These are phyloP conservation scores for Chrysoporthe puriensis DNA, from an alignment of 2,329 filamentous ascomycete genomes.

Conservation along the genomic window DNA sequence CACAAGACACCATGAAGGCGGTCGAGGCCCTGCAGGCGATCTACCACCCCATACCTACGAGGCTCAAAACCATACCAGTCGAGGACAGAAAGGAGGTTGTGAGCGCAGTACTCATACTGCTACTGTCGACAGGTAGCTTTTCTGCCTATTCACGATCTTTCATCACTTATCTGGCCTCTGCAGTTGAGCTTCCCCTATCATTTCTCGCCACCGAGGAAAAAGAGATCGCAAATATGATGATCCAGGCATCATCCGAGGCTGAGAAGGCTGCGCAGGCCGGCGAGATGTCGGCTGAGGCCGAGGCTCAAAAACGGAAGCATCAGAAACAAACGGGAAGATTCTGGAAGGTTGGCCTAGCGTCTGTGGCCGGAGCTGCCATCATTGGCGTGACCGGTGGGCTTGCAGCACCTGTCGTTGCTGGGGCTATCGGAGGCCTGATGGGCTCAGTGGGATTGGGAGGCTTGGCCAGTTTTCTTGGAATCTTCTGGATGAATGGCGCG, in stretches of 20 bases:
- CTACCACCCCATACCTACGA: constrained; percentile 57
- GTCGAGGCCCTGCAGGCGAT: constrained; percentile 51
- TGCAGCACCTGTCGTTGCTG: constrained; percentile 86
- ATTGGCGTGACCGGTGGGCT: constrained; percentile 92
- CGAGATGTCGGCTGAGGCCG: constrained; percentile 72
- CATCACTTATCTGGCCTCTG: constrained; percentile 68
- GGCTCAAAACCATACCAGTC: constrained; percentile 59
- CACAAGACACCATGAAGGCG: constrained; percentile 41
- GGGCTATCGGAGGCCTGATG: constrained; percentile 82
- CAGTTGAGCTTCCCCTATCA: constrained; percentile 64
- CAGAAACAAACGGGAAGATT: constrained; percentile 71
- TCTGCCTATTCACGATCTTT: constrained; percentile 73
- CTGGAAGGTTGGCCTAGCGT: constrained; percentile 91
- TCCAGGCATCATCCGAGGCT: constrained; percentile 58
- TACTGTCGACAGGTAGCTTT: constrained; percentile 75
- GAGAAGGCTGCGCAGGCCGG: constrained; percentile 58
- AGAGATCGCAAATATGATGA: constrained; percentile 74
- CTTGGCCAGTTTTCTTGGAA: constrained; percentile 82
- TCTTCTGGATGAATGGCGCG: constrained; percentile 83
- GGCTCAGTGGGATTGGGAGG: constrained; percentile 83
- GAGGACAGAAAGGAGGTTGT: constrained; percentile 66
- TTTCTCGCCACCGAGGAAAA: constrained; percentile 72
- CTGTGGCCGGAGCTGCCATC: constrained; percentile 83
- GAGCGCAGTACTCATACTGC: constrained; percentile 70
- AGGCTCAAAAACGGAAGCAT: constrained; percentile 73